Conservation (phyloP, 345 rosid genomes). For the Sonneratia alba region DNA sequence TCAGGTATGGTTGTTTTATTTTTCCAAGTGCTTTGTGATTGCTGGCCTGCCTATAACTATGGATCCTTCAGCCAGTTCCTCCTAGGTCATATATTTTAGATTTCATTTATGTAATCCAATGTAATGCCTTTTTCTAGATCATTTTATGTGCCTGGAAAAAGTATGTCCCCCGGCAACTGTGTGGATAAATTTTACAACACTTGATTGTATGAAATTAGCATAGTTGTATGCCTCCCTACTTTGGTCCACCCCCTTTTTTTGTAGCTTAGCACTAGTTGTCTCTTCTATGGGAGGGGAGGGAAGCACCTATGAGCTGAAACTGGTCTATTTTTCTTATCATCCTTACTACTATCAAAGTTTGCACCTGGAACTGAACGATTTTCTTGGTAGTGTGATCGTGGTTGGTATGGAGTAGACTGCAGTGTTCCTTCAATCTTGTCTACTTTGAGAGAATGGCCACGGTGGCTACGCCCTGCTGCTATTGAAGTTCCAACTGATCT, state of each 20-base stretch:
- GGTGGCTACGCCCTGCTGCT: slow-evolving; percentile 86
- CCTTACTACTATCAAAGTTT: background rate
- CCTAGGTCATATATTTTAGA: no score
- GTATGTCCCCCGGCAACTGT: no score
- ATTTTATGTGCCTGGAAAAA: no score
- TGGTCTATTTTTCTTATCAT: background rate
- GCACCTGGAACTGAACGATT: slow-evolving; percentile 6
- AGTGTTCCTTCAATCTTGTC: slow-evolving; percentile 75
- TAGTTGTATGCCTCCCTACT: background rate
- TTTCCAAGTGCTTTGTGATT: background rate
- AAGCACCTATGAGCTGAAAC: background rate
- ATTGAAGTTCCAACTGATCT: slow-evolving; percentile 46
- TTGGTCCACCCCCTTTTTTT: background rate
- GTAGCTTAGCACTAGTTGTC: background rate
- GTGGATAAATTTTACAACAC: background rate
- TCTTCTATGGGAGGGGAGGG: background rate
- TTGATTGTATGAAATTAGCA: background rate
- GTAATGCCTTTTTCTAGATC: no score
- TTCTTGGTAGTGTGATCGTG: slow-evolving; percentile 57
- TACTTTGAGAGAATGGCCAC: slow-evolving; percentile 75
- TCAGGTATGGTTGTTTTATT: slow-evolving; percentile 37
- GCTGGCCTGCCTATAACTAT: background rate
- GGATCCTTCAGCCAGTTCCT: background rate
- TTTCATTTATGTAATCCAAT: no score
- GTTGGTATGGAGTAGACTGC: slow-evolving; percentile 92